Conservation (phyloP, 2,329 filamentous ascomycete genomes). For the Fusarium concolor region DNA sequence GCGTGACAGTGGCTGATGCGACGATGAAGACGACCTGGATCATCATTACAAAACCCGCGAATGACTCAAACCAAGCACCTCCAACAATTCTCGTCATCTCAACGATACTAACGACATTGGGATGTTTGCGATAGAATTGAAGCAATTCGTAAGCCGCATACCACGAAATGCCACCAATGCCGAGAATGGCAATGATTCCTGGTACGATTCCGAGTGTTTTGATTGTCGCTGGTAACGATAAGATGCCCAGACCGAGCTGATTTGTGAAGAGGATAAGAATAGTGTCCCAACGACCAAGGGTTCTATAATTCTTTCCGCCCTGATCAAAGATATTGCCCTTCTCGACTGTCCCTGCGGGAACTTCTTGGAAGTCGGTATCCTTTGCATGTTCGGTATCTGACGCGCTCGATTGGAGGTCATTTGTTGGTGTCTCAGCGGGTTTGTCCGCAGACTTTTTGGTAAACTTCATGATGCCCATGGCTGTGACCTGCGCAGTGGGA, state of each 20-base stretch:
- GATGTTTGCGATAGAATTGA: slow-evolving; percentile 75
- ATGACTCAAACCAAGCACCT: slow-evolving; percentile 27
- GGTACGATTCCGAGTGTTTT: slow-evolving; percentile 74
- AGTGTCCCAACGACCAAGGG: slow-evolving; percentile 43
- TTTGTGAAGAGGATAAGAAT: slow-evolving; percentile 46
- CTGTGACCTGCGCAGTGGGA: neutral
- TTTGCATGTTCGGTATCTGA: slow-evolving; percentile 35
- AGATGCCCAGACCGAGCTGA: slow-evolving; percentile 52
- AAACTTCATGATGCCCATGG: slow-evolving; percentile 36
- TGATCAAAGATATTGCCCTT: slow-evolving; percentile 44
- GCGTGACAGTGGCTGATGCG: slow-evolving; percentile 35
- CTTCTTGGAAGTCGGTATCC: slow-evolving; percentile 33
- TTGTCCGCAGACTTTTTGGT: slow-evolving; percentile 18
- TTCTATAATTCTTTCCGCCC: slow-evolving; percentile 45
- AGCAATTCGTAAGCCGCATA: slow-evolving; percentile 62
- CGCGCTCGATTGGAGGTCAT: slow-evolving; percentile 13
- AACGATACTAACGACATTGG: slow-evolving; percentile 75
- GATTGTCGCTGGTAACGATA: slow-evolving; percentile 77
- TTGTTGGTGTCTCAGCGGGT: neutral
- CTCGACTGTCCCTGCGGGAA: slow-evolving; percentile 27
- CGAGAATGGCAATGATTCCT: slow-evolving; percentile 74
- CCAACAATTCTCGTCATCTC: slow-evolving; percentile 70
- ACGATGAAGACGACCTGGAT: slow-evolving; percentile 41
- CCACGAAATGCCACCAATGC: slow-evolving; percentile 72
- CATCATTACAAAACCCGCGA: slow-evolving; percentile 40